phyloP scores from a whole-genome alignment of 2,329 filamentous ascomycete genomes.

The Sphaerulina musiva region DNA sequence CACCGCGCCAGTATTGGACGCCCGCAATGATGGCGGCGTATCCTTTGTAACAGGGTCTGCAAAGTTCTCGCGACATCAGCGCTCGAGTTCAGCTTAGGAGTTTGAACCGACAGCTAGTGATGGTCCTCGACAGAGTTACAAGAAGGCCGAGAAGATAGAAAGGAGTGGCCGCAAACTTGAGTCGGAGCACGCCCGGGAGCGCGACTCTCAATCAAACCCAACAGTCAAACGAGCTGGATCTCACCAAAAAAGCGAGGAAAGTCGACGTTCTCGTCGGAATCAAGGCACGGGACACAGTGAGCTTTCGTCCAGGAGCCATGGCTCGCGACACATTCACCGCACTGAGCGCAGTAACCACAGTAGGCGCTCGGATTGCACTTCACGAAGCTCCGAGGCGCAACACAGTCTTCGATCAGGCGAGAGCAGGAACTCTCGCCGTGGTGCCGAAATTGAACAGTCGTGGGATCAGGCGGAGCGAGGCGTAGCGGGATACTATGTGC shows the following conservation, averaged over 20 bases:
- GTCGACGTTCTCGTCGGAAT: not conserved
- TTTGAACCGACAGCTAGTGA: not conserved
- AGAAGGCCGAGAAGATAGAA: not conserved
- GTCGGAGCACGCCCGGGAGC: not conserved
- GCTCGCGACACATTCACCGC: not conserved
- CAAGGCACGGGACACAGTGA: not conserved
- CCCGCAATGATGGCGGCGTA: not conserved
- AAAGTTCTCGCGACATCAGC: conserved; percentile 3
- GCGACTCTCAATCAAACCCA: not conserved
- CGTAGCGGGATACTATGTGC: conserved; percentile 4
- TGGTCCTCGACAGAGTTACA: not conserved
- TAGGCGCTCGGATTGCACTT: not conserved
- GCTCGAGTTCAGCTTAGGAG: conserved; percentile 3
- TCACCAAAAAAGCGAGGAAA: not conserved
- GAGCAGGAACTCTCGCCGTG: not conserved
- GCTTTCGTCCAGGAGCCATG: not conserved
- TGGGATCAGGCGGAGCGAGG: conserved; percentile 4
- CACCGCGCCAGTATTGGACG: not conserved
- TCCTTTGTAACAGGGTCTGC: conserved; percentile 4
- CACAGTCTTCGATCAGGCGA: not conserved
- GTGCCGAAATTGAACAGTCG: not conserved
- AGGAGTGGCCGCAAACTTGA: not conserved
- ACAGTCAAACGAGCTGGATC: not conserved
- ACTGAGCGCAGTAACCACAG: not conserved
- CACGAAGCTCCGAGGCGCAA: not conserved